Base-by-base conservation (phyloP, 140 eudicot genomes). In the Bidens hawaiensis region DNA sequence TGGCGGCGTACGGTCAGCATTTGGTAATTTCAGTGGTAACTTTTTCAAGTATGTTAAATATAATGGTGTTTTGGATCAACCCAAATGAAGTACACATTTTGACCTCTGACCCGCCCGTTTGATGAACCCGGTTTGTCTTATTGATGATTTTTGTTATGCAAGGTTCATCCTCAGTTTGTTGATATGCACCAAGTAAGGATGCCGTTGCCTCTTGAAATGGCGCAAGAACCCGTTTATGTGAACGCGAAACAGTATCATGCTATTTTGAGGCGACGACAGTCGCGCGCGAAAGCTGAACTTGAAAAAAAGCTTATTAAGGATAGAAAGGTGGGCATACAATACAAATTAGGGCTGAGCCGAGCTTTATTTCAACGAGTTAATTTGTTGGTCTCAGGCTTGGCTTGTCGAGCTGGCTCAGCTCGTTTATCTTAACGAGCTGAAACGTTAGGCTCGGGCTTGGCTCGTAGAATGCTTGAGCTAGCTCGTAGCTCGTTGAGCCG, bases 251-350 rank as follows among this genome's bases (percentile, higher is more conserved):
- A 88, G 53, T 88, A 85, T 51, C 87, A 80, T 56, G 94, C 87
- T n/a, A 85, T 88, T 19, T 55, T 88, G 68, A 83, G 94, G 57
- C 84, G 94, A 71, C 78, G 96, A 54, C 90, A 88, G 52, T 73
- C 94, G 6, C 94, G 96, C 47, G 96, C 96, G 13, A 85, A 88
- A 82, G 96, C 90, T 1, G 94, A 88, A 75, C 94, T 88, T 14
- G 90, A 88, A 70, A 88, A 53, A 76, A 88, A 88, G 75, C 78
- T 82, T 49, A 85, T 88, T 38, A 88, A 88, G 51, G 82, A 63
- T 57, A 45, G 96, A 63, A 88, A 88, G 96, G 96, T 85, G 30
- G 19, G 40, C 24, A 22, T 23, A 6, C 23, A 15, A 1, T 28
- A 27, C 41, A 15, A 27, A n/a, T n/a, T 55, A 28, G 1, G 4